Base-by-base conservation (phyloP, 1,139 yeast species). In the Yamadazyma epiphylla region DNA sequence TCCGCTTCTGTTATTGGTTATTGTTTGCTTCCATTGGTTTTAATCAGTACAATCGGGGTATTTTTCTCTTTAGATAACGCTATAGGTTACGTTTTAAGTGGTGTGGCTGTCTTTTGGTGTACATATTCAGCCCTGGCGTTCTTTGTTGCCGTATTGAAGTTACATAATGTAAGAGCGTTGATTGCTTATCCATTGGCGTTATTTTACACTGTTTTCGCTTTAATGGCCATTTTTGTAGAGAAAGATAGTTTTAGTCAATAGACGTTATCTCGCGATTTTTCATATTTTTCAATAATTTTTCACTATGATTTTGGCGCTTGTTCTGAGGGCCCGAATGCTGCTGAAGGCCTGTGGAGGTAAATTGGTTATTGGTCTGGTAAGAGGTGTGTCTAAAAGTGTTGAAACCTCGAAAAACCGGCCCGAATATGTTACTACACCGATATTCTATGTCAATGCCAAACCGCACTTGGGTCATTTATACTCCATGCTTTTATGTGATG, bases 381-480 rank as follows among this genome's bases (percentile, higher is more conserved):
- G n/a, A n/a, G n/a, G n/a, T n/a, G n/a, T n/a, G n/a, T n/a, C n/a
- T n/a, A n/a, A n/a, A n/a, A n/a, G n/a, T n/a, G n/a, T n/a, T n/a
- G n/a, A n/a, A n/a, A n/a, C n/a, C n/a, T n/a, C n/a, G n/a, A n/a
- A n/a, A n/a, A n/a, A n/a, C n/a, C n/a, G n/a, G n/a, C n/a, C n/a
- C n/a, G n/a, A n/a, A 20, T 86, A 79, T 48, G 67, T 86, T 10
- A 87, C 97, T 1, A 83, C 96, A 0, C 99, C 99, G 0, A 94
- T 91, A 15, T 91, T 89, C 59, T 91, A 91, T 53, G 97, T 94
- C 39, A 91, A 94, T 64, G 97, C 98, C 4, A 73, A 63, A 29
- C 99, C 99, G 2, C 99, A 91, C 57, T 58, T 91, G 30, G 99
- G 99, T 5, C 98, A 94, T 57, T 65, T 88, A 26, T 89, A 91